These are phyloP conservation scores for Cryphonectria carpinicola DNA, from an alignment of 2,329 filamentous ascomycete species.

Conservation along the genomic window DNA sequence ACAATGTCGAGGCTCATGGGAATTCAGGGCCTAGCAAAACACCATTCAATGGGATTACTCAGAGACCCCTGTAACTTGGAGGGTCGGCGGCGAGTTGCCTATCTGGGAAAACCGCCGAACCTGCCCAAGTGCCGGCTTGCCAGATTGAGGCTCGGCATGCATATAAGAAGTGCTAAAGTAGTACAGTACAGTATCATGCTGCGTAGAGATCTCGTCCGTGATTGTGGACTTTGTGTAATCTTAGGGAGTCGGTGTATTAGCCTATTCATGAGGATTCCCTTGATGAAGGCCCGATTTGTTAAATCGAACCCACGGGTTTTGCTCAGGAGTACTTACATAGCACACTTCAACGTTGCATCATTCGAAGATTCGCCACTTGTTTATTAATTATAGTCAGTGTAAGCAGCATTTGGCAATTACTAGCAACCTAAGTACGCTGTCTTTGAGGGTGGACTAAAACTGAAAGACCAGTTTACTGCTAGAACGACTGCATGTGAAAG, in stretches of 20 bases:
- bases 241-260: background rate
- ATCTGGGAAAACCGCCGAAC: background rate
- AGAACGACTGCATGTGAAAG: background rate
- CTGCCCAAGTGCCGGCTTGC: background rate
- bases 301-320: background rate
- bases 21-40: background rate
- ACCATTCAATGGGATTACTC: background rate
- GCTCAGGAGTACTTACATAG: background rate
- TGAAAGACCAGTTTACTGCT: background rate
- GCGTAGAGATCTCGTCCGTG: background rate
- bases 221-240: background rate
- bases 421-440: no score
- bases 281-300: background rate
- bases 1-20: background rate
- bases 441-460: no score
- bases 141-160: background rate
- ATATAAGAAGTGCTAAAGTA: background rate
- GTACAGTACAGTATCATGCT: background rate
- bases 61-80: background rate
- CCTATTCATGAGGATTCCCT: background rate
- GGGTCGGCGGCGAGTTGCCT: background rate
- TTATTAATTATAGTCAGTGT: no score
- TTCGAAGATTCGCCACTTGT: no score
- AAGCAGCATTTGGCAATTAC: no score
- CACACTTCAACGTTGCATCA: background rate